These are phyloP conservation scores for Phytophthora quininea DNA, from an alignment of 352 stramenopile species.

Conservation along the genomic window DNA sequence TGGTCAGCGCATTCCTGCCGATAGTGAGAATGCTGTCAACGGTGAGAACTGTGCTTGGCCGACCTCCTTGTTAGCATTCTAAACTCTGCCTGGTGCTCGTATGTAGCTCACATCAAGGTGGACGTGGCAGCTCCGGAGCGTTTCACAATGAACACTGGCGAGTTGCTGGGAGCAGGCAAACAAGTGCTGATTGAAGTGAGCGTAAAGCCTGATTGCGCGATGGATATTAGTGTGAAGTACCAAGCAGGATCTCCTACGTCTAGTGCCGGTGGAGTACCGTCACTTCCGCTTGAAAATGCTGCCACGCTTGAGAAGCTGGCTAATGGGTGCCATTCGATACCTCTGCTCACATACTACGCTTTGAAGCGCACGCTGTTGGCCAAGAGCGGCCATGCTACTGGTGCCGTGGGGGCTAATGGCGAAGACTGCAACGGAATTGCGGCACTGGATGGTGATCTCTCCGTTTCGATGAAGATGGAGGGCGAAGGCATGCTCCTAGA, in stretches of 20 bases:
- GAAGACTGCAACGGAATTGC: constrained; percentile 82
- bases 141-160: constrained; percentile 80
- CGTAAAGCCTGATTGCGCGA: constrained; percentile 62
- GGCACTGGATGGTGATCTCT: constrained; percentile 73
- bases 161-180: constrained; percentile 57
- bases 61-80: too few species aligned
- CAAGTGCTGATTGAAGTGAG: constrained; percentile 76
- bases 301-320: constrained; percentile 59
- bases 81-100: too few species aligned
- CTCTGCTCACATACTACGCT: constrained; percentile 78
- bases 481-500: constrained; percentile 85
- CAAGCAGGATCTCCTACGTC: constrained; percentile 37
- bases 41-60: constrained; percentile 36
- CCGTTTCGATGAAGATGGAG: constrained; percentile 83
- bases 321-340: constrained; percentile 72
- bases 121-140: constrained; percentile 78
- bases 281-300: constrained; percentile 43
- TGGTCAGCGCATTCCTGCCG: constrained; percentile 60
- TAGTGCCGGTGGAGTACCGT: constrained; percentile 16
- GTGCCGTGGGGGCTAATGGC: constrained; percentile 29
- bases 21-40: constrained; percentile 69
- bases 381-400: constrained; percentile 41
- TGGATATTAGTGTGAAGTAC: constrained; percentile 72
- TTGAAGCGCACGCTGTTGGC: constrained; percentile 61
- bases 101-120: constrained; percentile 74